Evolutionary conservation across 176 grass and related monocot genomes (phyloP).

Genomic region (Sorghum bicolor): DNA sequence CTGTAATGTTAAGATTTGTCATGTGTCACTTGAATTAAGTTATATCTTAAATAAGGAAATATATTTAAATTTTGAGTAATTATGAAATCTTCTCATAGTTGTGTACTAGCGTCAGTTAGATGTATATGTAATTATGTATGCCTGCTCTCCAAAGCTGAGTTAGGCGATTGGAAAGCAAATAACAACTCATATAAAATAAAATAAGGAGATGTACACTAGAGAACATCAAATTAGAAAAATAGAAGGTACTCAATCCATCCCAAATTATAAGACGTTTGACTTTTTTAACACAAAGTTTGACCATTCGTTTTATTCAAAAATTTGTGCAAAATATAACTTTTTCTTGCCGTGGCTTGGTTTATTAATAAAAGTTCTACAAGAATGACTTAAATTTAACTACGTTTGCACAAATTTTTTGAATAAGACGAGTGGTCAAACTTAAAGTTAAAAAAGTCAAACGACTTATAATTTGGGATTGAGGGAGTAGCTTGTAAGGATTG

Average conservation of each 20-base stretch:
- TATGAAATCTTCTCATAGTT: background rate
- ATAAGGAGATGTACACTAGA: background rate
- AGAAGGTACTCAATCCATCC: too few relatives aligned
- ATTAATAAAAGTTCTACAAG: too few relatives aligned
- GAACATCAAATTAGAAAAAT: background rate
- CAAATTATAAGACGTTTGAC: too few relatives aligned
- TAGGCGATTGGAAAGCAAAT: background rate
- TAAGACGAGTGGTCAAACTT: too few relatives aligned
- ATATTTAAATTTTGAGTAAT: background rate
- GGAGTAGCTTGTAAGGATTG: background rate
- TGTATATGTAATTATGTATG: background rate
- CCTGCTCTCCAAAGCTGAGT: background rate
- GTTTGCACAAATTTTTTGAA: too few relatives aligned
- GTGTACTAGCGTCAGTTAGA: background rate
- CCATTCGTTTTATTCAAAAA: too few relatives aligned
- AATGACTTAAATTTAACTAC: too few relatives aligned
- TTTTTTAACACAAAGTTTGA: too few relatives aligned
- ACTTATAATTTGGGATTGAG: too few relatives aligned
- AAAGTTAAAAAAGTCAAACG: too few relatives aligned
- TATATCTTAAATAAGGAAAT: background rate
- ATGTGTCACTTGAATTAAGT: background rate
- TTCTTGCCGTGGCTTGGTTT: too few relatives aligned
- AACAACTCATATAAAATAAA: background rate
- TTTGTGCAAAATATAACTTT: too few relatives aligned
- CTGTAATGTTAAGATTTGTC: background rate